Conservation (phyloP, 2,329 filamentous ascomycete species). For the Cyphellophora europaea region DNA sequence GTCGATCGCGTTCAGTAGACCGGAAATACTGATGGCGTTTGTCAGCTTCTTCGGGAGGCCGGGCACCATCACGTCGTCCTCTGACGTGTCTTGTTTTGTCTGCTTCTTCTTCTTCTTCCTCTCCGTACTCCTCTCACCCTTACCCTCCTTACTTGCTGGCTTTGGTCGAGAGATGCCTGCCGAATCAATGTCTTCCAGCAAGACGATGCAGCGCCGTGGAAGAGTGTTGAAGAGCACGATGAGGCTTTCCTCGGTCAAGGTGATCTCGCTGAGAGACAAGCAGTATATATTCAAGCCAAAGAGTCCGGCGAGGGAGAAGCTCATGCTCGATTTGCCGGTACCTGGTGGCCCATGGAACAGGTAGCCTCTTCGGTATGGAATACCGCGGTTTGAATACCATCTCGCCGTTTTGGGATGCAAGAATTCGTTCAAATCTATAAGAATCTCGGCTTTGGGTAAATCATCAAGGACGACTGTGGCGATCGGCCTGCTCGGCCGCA, state of each 20-base stretch:
- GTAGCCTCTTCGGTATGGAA: slow-evolving; percentile 68
- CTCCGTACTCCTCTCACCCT: not conserved
- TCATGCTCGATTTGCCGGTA: slow-evolving; percentile 64
- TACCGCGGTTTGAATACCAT: slow-evolving; percentile 34
- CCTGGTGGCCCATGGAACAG: slow-evolving; percentile 69
- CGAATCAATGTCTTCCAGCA: slow-evolving; percentile 61
- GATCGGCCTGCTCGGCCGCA: slow-evolving; percentile 49
- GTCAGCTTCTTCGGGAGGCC: slow-evolving; percentile 66
- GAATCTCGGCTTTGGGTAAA: slow-evolving; percentile 52
- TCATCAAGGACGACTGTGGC: slow-evolving; percentile 65
- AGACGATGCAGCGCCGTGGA: slow-evolving; percentile 55
- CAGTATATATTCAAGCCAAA: slow-evolving; percentile 60
- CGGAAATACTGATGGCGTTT: slow-evolving; percentile 65
- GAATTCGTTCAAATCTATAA: slow-evolving; percentile 70
- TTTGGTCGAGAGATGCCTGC: slow-evolving; percentile 38
- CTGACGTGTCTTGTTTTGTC: not conserved
- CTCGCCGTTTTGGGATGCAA: slow-evolving; percentile 27
- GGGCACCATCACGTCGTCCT: slow-evolving; percentile 59
- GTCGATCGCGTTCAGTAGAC: slow-evolving; percentile 73
- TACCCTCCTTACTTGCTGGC: not conserved
- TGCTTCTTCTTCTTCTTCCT: slow-evolving; percentile 3
- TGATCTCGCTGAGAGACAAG: slow-evolving; percentile 50
- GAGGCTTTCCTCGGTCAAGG: slow-evolving; percentile 54
- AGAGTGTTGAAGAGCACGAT: slow-evolving; percentile 50
- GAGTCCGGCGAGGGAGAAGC: slow-evolving; percentile 55